Percentiles rank a stretch among this genome's conserved stretches.
Conservation (phyloP, 2,329 filamentous ascomycete genomes). For the Ophiostoma sp. region DNA sequence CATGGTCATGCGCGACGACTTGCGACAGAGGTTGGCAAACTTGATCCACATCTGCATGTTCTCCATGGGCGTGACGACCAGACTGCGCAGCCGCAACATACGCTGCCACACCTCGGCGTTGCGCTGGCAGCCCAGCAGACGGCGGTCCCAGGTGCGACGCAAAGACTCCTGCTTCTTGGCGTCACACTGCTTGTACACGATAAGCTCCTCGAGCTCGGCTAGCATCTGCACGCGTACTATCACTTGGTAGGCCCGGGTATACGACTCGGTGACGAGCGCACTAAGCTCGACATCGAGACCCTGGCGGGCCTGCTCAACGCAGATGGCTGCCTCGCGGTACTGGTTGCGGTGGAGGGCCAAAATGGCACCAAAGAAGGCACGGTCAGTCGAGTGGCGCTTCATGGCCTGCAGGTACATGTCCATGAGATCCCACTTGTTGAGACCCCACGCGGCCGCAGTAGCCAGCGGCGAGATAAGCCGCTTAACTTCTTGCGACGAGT, state of each 20-base stretch:
- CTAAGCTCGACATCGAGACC: slow-evolving; percentile 94
- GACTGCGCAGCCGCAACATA: slow-evolving; percentile 89
- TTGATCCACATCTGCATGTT: slow-evolving; percentile 99
- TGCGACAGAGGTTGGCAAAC: slow-evolving; percentile 96
- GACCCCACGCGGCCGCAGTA: slow-evolving; percentile 93
- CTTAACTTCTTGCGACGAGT: slow-evolving; percentile 82
- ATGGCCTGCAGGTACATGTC: slow-evolving; percentile 94
- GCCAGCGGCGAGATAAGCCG: slow-evolving; percentile 89
- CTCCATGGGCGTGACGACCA: slow-evolving; percentile 88
- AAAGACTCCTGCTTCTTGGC: slow-evolving; percentile 86
- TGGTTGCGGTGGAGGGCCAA: slow-evolving; percentile 93
- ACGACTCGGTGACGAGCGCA: slow-evolving; percentile 95
- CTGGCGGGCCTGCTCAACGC: slow-evolving; percentile 89
- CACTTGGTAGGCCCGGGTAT: slow-evolving; percentile 96
- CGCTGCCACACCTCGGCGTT: slow-evolving; percentile 98
- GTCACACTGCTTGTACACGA: slow-evolving; percentile 94
- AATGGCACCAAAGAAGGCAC: slow-evolving; percentile 97
- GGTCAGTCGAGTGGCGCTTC: slow-evolving; percentile 88
- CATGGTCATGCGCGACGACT: slow-evolving; percentile 89
- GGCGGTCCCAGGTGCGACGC: slow-evolving; percentile 92
- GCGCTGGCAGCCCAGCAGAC: slow-evolving; percentile 89
- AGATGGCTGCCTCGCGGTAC: slow-evolving; percentile 84
- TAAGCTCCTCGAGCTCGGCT: slow-evolving; percentile 96
- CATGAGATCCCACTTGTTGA: slow-evolving; percentile 98
- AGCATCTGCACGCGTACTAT: slow-evolving; percentile 99